These are phyloP conservation scores for Pythium dissotocum DNA, from an alignment of 352 stramenopile genomes.

Conservation along the genomic window DNA sequence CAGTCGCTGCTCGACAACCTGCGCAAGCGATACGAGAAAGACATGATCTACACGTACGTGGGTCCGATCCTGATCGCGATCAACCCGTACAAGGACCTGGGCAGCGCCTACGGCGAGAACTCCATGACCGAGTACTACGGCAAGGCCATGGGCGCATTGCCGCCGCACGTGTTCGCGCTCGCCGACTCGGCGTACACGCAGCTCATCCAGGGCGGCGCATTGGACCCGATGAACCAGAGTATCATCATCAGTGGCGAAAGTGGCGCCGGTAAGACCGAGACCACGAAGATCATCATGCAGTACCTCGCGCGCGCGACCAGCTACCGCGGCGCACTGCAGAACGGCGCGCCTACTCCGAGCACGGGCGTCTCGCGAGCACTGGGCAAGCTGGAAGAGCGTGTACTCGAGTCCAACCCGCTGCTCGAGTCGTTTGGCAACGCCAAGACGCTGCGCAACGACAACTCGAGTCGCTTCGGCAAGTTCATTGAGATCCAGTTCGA, in stretches of 20 bases:
- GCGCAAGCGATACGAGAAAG: constrained; percentile 88
- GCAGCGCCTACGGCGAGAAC: constrained; percentile 61
- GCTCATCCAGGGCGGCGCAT: constrained; percentile 78
- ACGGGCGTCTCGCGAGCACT: constrained; percentile 88
- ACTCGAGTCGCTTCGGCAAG: constrained; percentile 96
- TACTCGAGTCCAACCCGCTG: constrained; percentile 88
- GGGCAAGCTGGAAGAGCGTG: constrained; percentile 82
- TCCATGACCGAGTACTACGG: constrained; percentile 91
- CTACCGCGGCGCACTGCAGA: constrained; percentile 61
- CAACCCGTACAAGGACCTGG: constrained; percentile 89
- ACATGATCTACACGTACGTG: constrained; percentile 95
- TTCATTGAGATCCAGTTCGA: constrained; percentile 98
- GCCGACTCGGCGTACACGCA: constrained; percentile 90
- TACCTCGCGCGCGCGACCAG: constrained; percentile 81
- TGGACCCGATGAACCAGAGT: constrained; percentile 87
- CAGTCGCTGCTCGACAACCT: constrained; percentile 89
- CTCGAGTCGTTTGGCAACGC: constrained; percentile 91
- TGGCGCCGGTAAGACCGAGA: constrained; percentile 90
- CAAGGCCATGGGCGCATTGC: constrained; percentile 73
- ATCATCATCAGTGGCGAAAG: constrained; percentile 94
- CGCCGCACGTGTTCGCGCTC: constrained; percentile 90
- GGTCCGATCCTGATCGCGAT: constrained; percentile 91
- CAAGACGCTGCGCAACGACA: constrained; percentile 97
- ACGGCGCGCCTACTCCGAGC: constrained; percentile 63
- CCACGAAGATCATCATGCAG: constrained; percentile 93